phyloP scores from a whole-genome alignment of 2,329 filamentous ascomycete species.

The Sarocladium strictum region DNA sequence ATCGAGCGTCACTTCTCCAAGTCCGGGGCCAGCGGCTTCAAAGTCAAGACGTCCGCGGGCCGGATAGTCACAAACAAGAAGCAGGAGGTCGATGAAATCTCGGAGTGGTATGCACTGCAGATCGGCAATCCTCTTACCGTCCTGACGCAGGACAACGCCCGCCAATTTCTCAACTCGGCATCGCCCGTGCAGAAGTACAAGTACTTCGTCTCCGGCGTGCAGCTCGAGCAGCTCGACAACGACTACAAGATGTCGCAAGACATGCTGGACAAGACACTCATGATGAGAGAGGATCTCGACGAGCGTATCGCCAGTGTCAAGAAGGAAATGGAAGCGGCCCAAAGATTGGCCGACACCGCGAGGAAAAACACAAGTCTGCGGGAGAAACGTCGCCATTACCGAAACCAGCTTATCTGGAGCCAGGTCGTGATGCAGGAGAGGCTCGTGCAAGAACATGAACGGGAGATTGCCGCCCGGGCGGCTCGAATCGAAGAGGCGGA shows the following conservation, averaged over 20 bases:
- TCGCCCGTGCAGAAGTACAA: constrained; percentile 84
- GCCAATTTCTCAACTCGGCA: constrained; percentile 85
- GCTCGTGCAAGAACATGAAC: constrained; percentile 20
- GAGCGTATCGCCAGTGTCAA: constrained; percentile 28
- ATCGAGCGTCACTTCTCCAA: constrained; percentile 86
- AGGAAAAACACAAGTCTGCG: constrained; percentile 62
- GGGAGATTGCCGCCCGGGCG: constrained; percentile 15
- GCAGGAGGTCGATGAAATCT: constrained; percentile 82
- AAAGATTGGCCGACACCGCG: constrained; percentile 57
- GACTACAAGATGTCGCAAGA: constrained; percentile 85
- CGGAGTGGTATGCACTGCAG: constrained; percentile 87
- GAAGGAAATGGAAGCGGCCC: constrained; percentile 49
- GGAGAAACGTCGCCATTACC: constrained; percentile 50
- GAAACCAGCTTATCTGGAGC: constrained; percentile 74
- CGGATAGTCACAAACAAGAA: constrained; percentile 76
- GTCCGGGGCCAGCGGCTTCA: constrained; percentile 73
- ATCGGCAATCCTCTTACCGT: constrained; percentile 97
- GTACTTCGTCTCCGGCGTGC: constrained; percentile 91
- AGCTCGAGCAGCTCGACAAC: constrained; percentile 84
- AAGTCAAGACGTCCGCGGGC: constrained; percentile 68
- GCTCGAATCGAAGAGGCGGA: constrained; percentile 17
- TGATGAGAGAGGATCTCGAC: constrained; percentile 30
- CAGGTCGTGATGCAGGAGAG: constrained; percentile 75
- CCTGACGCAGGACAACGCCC: constrained; percentile 88
- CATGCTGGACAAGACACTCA: constrained; percentile 59